Base-by-base conservation (phyloP, 495 filamentous ascomycete genomes). In the Acidiella bohemica region DNA sequence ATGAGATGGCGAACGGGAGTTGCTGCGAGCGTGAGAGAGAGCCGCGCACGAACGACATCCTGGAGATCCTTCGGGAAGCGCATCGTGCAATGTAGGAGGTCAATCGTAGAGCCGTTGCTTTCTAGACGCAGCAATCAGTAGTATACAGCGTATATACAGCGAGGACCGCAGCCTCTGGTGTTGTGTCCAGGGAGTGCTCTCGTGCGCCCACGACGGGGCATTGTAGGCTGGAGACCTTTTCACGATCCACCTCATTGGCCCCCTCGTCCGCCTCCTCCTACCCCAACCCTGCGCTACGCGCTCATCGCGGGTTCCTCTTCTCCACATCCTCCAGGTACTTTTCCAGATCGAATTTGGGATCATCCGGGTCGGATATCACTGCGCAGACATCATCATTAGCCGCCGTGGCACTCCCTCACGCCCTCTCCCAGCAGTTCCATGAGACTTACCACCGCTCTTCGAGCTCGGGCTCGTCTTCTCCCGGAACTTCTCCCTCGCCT, bases 281-380 rank as follows among this genome's bases (percentile, higher is more conserved):
- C 17, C 7, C n/a, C 34, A 19, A 10, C 5, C 6, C 7, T 6
- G 5, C 6, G 10, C 17, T n/a, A n/a, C 25, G n/a, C 25, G 25
- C n/a, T n/a, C n/a, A 27, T 27, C 25, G 25, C 25, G 7, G 7
- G 30, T 42, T 42, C 21, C 21, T 19, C 16, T 16, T 65, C 49
- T 52, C 42, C 42, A 85, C 69, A 49, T 71, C 63, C 45, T 76
- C 75, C 56, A 94, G 56, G 62, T 74, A 87, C 32, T 78, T 75
- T 66, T 94, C 87, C 38, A 95, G 67, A 59, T 97, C 84, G 67
- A 95, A 96, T 49, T 79, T 77, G 49, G 82, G 72, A 58, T 87
- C 77, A 44, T 76, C 72, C 36, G 80, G 78, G 63, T 96, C 81
- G 58, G 78, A 76, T 63, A 88, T 76, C 44, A 87, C 84, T 93